phyloP scores from a whole-genome alignment of 495 filamentous ascomycete genomes.

The Daldinia decipiens region DNA sequence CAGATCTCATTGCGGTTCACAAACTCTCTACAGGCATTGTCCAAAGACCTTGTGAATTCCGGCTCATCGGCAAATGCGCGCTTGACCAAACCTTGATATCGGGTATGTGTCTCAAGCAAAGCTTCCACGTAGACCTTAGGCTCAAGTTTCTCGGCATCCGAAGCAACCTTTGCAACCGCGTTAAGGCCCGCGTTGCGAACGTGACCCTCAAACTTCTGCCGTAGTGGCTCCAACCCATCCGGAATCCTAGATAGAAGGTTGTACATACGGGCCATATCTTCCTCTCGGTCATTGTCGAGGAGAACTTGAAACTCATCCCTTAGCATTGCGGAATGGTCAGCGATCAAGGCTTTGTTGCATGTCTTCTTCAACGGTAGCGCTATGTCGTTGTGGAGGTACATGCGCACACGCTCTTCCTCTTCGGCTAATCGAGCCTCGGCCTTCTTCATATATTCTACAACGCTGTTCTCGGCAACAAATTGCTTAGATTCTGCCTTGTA shows the following conservation, averaged over 20 bases:
- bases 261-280: constrained; percentile 97
- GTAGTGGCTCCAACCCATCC: constrained; percentile 90
- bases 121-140: constrained; percentile 97
- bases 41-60: constrained; percentile 94
- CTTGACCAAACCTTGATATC: constrained; percentile 91
- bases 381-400: constrained; percentile 93
- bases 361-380: constrained; percentile 81
- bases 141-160: constrained; percentile 89
- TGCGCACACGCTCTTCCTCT: constrained; percentile 91
- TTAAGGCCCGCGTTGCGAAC: constrained; percentile 87
- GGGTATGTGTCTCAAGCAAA: constrained; percentile 89
- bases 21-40: constrained; percentile 97
- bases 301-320: constrained; percentile 96
- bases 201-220: constrained; percentile 89
- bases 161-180: constrained; percentile 90
- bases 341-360: constrained; percentile 89
- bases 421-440: constrained; percentile 90
- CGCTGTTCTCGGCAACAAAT: constrained; percentile 95
- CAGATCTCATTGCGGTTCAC: constrained; percentile 97
- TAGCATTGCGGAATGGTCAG: constrained; percentile 81
- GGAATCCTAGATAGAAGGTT: constrained; percentile 88
- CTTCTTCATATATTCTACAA: constrained; percentile 99
- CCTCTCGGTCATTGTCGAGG: constrained; percentile 93
- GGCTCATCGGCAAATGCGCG: constrained; percentile 94
- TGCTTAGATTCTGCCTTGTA: constrained; percentile 92